Percentiles rank a stretch among this genome's conserved stretches.
Conservation (phyloP, 805 yeast species). For the Wickerhamiella occidentalis region DNA sequence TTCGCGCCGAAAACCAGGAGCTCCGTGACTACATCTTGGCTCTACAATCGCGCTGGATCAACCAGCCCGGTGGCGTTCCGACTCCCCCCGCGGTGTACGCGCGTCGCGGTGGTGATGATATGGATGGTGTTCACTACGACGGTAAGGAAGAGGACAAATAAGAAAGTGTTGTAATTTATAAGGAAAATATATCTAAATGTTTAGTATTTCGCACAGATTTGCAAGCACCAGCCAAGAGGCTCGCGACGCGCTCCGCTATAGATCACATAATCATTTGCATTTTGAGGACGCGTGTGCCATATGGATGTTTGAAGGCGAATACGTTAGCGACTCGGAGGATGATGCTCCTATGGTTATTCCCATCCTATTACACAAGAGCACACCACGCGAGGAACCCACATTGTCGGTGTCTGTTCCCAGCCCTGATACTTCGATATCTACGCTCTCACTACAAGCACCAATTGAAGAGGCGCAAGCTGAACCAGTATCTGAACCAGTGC, state of each 20-base stretch:
- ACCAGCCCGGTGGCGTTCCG: constrained; percentile 36
- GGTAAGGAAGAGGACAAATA: constrained; percentile 22
- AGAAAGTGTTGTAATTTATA: constrained; percentile 6
- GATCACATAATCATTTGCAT: neutral
- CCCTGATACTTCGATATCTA: neutral
- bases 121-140: constrained; percentile 21
- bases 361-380: neutral
- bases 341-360: neutral
- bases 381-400: neutral
- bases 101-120: constrained; percentile 21
- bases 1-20: constrained; percentile 57
- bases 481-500: neutral
- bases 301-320: constrained; percentile 1
- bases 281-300: neutral
- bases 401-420: neutral
- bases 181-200: neutral
- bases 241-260: neutral
- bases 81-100: constrained; percentile 32
- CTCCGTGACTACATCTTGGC: constrained; percentile 62
- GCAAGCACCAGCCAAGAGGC: neutral
- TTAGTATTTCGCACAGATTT: too few species aligned
- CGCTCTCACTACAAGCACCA: neutral
- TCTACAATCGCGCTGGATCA: constrained; percentile 54
- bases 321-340: constrained; percentile 3
- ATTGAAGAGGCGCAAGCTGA: too few species aligned